Conservation (phyloP, 1,284 basidiomycete species). For the Meira miltonrushii region DNA sequence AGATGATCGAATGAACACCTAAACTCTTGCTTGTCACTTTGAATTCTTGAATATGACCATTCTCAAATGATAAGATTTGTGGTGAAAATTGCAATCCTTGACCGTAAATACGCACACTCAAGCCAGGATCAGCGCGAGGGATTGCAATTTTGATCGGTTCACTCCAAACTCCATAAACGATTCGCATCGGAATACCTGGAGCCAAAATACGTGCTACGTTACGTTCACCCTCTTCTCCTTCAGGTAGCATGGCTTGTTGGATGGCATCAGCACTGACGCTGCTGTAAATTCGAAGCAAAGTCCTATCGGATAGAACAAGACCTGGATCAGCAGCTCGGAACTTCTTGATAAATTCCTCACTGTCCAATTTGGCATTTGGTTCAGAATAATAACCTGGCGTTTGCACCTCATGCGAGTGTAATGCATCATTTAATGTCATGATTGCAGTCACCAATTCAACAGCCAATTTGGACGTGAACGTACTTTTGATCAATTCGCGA, state of each 20-base stretch:
- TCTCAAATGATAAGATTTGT: constrained; percentile 37
- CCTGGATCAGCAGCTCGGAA: constrained; percentile 36
- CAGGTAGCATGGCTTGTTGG: constrained; percentile 24
- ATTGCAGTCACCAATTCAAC: constrained; percentile 69
- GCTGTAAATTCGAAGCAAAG: constrained; percentile 39
- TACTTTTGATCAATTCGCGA: constrained; percentile 30
- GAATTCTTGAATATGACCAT: constrained; percentile 29
- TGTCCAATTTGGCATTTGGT: constrained; percentile 20
- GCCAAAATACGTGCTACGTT: constrained; percentile 13
- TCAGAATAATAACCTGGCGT: constrained; percentile 33
- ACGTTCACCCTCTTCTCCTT: constrained; percentile 18
- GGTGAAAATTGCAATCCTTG: constrained; percentile 42
- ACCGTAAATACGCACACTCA: constrained; percentile 42
- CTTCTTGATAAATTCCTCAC: constrained; percentile 29
- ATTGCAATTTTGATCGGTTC: constrained; percentile 41
- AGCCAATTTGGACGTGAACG: constrained; percentile 52
- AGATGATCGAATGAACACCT: constrained; percentile 35
- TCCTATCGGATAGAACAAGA: constrained; percentile 36
- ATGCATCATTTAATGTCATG: constrained; percentile 69
- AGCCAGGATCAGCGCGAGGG: constrained; percentile 36
- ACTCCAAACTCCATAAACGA: constrained; percentile 36
- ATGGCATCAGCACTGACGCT: constrained; percentile 35
- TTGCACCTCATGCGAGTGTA: constrained; percentile 27
- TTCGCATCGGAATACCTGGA: constrained; percentile 25
- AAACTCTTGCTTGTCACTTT: constrained; percentile 37